Evolutionary conservation across 805 yeast species (phyloP), one percentile per base, ranked within the genome.

Genomic region (Kuraishia floccosa): DNA sequence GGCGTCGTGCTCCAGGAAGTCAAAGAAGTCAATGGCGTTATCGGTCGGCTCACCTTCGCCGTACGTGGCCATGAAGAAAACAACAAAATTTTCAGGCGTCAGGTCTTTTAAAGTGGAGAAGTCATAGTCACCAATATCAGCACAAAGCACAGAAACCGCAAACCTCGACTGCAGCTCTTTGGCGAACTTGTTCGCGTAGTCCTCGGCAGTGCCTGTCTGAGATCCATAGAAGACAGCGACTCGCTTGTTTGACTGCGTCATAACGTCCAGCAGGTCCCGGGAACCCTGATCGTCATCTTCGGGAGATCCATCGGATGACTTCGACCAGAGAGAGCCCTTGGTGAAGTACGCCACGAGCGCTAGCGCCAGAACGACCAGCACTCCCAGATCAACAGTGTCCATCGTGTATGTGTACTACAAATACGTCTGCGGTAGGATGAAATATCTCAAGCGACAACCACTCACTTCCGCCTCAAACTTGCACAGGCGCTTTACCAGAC

Each of bases 31-130:
- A 25, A 71, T 69, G n/a, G 96, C 91, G 44, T 84, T 83, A 53
- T 89, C 98, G 10, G 98, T 89, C 43, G 94, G 94, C 53, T 89
- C 98, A 50, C 98, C 98, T 59, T 89, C 98, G 44, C 98, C 98
- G 46, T 91, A 91, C 8, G 96, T 85, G 20, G 97, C 91, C 59
- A 86, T 64, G 49, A 89, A 66, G 47, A 89, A 78, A 35, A 60
- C 57, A 18, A 60, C 53, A n/a, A 50, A 36, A 26, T 47, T 39
- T 36, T 70, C 69, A 12, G 62, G 58, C 14, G 76, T 69, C 39
- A 89, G 54, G 30, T 71, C 71, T 46, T 73, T 74, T 33, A 91
- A 62, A 39, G 72, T 74, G 25, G 86, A 94, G 47, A 67, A 80
- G 42, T 89, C 96, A 48, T 76, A 86, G 47, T 83, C 89, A 26